Evolutionary conservation across 768 basidiomycete genomes (phyloP), one percentile per base, ranked within the genome.

Genomic region (Pilatotrama ljubarskyi): DNA sequence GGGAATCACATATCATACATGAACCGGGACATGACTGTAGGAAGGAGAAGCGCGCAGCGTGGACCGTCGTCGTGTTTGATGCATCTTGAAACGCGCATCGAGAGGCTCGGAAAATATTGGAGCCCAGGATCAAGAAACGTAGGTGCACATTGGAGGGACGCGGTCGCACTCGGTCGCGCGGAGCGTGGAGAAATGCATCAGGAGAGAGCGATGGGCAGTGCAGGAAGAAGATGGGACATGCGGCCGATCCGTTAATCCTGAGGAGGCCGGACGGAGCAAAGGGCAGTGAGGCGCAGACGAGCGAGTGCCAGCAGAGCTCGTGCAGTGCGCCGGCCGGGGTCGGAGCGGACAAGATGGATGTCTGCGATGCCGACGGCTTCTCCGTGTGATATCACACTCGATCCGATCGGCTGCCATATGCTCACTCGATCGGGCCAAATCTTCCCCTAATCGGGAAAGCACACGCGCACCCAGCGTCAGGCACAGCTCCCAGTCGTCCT

Each of bases 401-500:
- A 57, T 57, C 47, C 20, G 55, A 57, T 57, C 55, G 47, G 47
- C 7, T 10, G 3, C 55, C 55, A 57, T 50, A 38, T 50, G 55
- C 44, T 57, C 47, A 8, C 46, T 48, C 46, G 55, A 57, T 57
- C 55, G 47, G 47, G 37, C 25, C 20, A 17, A 11, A 49, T 49
- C 38, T 57, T 7, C 10, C n/a, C 55, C 55, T 9, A 37, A 41
- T 57, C 44, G 11, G 55, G 55, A 32, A 41, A 22, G 4, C 10
- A 20, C 25, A 35, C 51, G 51, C 42, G n/a, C 18, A n/a, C 24
- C 25, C 37, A 17, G 8, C 47, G 55, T 37, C 47, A 56, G 55
- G 55, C 44, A 56, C 55, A 17, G 9, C 25, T 10, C 44, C 44
- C 4, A 32, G 5, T 32, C 29, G 29, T 32, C 29, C 54, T 55